Evolutionary conservation across 768 basidiomycete species (phyloP).

Genomic region (Leccinum disarticulatum): DNA sequence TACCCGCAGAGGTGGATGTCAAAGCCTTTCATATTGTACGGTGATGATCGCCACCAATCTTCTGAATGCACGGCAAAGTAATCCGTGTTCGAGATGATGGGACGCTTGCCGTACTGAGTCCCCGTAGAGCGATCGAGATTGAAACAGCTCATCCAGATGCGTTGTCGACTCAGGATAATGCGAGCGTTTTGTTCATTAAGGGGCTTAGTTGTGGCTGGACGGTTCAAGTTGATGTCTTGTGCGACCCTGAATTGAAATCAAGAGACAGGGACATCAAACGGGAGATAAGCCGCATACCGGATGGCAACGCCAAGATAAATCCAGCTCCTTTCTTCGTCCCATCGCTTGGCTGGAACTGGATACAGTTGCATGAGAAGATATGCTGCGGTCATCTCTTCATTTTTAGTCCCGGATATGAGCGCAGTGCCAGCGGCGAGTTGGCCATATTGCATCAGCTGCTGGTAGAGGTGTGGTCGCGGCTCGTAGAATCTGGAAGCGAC

Average conservation of each 20-base stretch:
- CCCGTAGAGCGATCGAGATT: constrained; percentile 89
- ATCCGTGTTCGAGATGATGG: constrained; percentile 74
- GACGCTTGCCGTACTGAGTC: constrained; percentile 84
- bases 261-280: not conserved
- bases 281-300: constrained; percentile 45
- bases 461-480: constrained; percentile 68
- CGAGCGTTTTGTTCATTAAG: constrained; percentile 79
- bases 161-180: constrained; percentile 86
- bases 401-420: constrained; percentile 73
- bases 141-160: constrained; percentile 89
- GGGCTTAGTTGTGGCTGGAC: constrained; percentile 69
- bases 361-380: constrained; percentile 81
- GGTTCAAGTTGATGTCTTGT: constrained; percentile 85
- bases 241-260: constrained; percentile 59
- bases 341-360: constrained; percentile 69
- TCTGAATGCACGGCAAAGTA: constrained; percentile 72
- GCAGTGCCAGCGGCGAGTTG: constrained; percentile 76
- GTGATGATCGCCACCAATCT: constrained; percentile 69
- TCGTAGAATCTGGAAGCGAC: constrained; percentile 81
- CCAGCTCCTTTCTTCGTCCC: constrained; percentile 92
- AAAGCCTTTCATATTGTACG: constrained; percentile 67
- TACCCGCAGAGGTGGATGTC: constrained; percentile 82
- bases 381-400: constrained; percentile 81
- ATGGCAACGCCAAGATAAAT: constrained; percentile 88
- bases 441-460: constrained; percentile 69